phyloP scores from a whole-genome alignment of 2,329 filamentous ascomycete species.

The Diaporthe nobilis region DNA sequence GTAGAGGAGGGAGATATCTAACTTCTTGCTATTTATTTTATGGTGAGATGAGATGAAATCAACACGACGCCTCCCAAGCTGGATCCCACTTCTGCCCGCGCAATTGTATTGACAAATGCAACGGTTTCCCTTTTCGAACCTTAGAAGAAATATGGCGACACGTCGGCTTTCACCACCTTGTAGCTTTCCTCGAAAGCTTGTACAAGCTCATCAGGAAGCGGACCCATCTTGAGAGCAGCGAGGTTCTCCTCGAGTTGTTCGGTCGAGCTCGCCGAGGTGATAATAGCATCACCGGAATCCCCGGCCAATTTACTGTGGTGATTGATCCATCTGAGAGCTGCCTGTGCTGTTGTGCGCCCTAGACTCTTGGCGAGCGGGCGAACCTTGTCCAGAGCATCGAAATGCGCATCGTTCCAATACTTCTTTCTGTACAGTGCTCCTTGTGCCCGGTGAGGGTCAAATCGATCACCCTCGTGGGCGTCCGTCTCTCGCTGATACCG shows the following conservation, averaged over 20 bases:
- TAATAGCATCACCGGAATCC: conserved; percentile 58
- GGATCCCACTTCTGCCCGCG: no score
- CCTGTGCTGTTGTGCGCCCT: conserved; percentile 73
- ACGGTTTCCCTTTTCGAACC: neutral
- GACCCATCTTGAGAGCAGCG: conserved; percentile 66
- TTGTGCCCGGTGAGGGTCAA: conserved; percentile 56
- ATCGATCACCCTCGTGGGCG: conserved; percentile 52
- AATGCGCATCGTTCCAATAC: conserved; percentile 72
- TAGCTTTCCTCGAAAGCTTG: conserved; percentile 81
- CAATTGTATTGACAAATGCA: no score
- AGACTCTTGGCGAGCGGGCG: conserved; percentile 73
- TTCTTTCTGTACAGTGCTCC: conserved; percentile 64
- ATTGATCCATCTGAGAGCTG: conserved; percentile 73
- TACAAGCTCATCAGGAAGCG: conserved; percentile 78
- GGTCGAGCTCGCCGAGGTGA: conserved; percentile 63
- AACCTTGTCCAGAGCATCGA: conserved; percentile 71
- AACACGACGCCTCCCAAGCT: neutral
- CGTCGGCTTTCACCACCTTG: conserved; percentile 69
- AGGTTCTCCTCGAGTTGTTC: conserved; percentile 64
- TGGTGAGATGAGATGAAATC: neutral
- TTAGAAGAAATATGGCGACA: conserved; percentile 41
- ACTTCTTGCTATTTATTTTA: neutral
- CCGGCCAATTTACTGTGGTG: conserved; percentile 71
- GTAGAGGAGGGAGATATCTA: no score
- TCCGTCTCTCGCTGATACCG: conserved; percentile 51